These are phyloP conservation scores for Coemansia nantahalensis DNA, from an alignment of 192 early-diverging fungal species.

Conservation along the genomic window DNA sequence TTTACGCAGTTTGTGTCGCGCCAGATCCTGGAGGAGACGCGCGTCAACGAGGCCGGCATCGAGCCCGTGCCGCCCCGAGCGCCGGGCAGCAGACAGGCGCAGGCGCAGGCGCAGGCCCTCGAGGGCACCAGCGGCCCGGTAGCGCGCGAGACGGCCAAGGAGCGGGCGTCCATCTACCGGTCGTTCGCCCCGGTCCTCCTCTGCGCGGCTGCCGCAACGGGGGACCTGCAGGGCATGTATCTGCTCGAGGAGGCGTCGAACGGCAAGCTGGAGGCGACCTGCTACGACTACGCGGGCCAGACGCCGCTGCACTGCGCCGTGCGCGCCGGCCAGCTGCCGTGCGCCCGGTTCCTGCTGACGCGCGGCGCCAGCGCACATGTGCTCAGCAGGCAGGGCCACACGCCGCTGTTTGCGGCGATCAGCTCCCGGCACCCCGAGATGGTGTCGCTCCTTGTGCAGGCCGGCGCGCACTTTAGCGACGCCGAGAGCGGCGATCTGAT, in stretches of 20 bases:
- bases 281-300: conserved; percentile 77
- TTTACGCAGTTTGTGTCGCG: conserved; percentile 51
- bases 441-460: conserved; percentile 64
- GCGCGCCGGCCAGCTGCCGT: conserved; percentile 66
- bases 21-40: conserved; percentile 48
- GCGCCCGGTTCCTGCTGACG: conserved; percentile 71
- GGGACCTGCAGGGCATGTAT: conserved; percentile 77
- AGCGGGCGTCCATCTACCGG: conserved; percentile 69
- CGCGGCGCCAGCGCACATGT: conserved; percentile 90
- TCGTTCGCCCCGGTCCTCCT: conserved; percentile 79
- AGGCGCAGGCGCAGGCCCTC: neutral
- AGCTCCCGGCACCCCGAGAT: conserved; percentile 59
- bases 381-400: conserved; percentile 84
- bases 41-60: conserved; percentile 23
- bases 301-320: conserved; percentile 89
- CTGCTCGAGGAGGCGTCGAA: conserved; percentile 61
- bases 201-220: conserved; percentile 81
- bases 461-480: conserved; percentile 89
- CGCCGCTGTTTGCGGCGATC: conserved; percentile 84
- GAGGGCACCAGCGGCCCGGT: conserved; percentile 12
- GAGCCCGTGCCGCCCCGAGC: too few species aligned
- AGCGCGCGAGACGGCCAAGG: conserved; percentile 45
- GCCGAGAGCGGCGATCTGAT: conserved; percentile 72
- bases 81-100: too few species aligned
- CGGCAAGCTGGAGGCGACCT: conserved; percentile 60